Base-by-base conservation (phyloP, 441 rosid species). In the Populus hybrid region DNA sequence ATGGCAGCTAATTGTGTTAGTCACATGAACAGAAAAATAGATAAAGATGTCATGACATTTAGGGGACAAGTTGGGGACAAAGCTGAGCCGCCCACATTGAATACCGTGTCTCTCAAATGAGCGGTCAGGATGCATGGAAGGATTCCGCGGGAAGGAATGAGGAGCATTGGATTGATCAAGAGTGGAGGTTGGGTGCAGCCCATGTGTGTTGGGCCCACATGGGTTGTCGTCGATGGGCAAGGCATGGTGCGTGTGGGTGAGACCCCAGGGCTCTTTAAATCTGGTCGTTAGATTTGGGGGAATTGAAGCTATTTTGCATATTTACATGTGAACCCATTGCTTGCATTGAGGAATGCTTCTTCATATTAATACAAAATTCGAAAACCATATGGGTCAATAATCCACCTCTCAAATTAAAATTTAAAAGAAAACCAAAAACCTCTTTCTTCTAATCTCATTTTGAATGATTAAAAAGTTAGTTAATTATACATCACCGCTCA, bases 61-160 rank as follows among this genome's bases (percentile, higher is more conserved):
- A 20, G 78, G 88, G 83, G 87, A 86, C 89, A 89, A n/a, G 11
- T 36, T 68, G 64, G 68, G 82, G 89, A 86, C 92, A 87, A 50
- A 45, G 64, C 68, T 64, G 59, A 76, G 79, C 84, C 79, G 81
- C 76, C 61, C 75, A 69, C 64, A 70, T 79, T 35, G 80, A 80
- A 77, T 68, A 74, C 82, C 69, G 74, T 78, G 86, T 80, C 63
- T 65, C 67, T 24, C 42, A 9, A 81, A 73, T 73, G 18, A 16
- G 79, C 82, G 88, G 77, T 21, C 53, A 31, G 9, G 59, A 75
- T 80, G 20, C 11, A 28, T 33, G 16, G 38, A 64, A 61, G 11
- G 64, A 65, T 23, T 61, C 16, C 21, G 2, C 8, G 14, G 59
- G 61, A 21, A 66, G 1, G 73, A 29, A 69, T 74, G 66, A 20